Evolutionary conservation across 768 basidiomycete genomes (phyloP).

Genomic region (Boletus vinaceobasis): DNA sequence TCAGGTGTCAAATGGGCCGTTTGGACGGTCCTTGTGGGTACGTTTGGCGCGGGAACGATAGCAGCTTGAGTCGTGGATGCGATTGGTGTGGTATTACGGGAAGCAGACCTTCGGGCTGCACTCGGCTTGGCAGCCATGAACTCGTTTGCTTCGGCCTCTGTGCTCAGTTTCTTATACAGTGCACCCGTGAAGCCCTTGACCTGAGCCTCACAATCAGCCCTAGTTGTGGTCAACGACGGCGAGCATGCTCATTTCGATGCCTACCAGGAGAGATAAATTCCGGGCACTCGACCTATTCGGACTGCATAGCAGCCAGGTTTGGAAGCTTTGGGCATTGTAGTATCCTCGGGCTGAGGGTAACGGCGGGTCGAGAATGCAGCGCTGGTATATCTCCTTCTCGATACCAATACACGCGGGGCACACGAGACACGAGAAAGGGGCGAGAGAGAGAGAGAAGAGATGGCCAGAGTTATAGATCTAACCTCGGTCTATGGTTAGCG

Average conservation of each 20-base stretch:
- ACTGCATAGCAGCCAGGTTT: conserved; percentile 73
- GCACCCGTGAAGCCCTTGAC: conserved; percentile 62
- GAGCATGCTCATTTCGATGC: conserved; percentile 30
- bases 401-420: not conserved
- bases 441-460: not conserved
- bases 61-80: conserved; percentile 29
- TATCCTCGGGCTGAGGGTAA: not conserved
- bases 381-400: too few relatives aligned
- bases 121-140: conserved; percentile 43
- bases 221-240: conserved; percentile 31
- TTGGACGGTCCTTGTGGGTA: not conserved
- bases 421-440: not conserved
- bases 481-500: not conserved
- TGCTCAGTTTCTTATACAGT: conserved; percentile 64
- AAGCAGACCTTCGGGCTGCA: conserved; percentile 5
- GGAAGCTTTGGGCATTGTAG: conserved; percentile 34
- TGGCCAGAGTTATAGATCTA: not conserved
- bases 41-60: not conserved
- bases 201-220: conserved; percentile 71
- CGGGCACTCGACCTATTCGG: conserved; percentile 54
- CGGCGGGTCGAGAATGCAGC: not conserved
- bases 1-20: conserved; percentile 2
- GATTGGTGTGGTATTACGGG: conserved; percentile 2
- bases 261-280: conserved; percentile 73
- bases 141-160: conserved; percentile 51